phyloP scores from a whole-genome alignment of 257 asterid species.

The Lycium ferocissimum region DNA sequence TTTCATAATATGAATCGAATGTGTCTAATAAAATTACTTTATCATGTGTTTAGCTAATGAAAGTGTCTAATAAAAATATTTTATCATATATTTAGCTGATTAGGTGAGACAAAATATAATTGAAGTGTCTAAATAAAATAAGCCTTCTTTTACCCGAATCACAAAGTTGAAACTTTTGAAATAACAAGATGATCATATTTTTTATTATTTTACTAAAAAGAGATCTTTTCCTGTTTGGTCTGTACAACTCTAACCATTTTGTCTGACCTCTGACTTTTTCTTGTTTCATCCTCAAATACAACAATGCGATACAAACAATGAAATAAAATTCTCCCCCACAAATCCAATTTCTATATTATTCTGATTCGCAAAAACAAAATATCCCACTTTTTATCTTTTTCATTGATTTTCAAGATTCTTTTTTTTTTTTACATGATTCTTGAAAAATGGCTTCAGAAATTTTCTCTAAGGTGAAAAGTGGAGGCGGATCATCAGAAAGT shows the following conservation, averaged over 20 bases:
- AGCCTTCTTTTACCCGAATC: too few relatives aligned
- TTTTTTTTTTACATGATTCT: slow-evolving; percentile 3
- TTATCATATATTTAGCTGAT: too few relatives aligned
- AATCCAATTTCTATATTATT: neutral
- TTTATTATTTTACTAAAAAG: too few relatives aligned
- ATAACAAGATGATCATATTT: neutral
- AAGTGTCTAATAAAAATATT: too few relatives aligned
- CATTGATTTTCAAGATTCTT: neutral
- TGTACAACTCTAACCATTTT: neutral
- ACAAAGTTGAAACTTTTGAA: too few relatives aligned
- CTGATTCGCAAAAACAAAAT: neutral
- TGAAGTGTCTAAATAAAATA: too few relatives aligned
- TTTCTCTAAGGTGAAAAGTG: slow-evolving; percentile 44
- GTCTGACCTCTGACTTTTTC: neutral
- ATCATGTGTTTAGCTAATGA: too few relatives aligned
- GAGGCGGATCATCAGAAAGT: slow-evolving; percentile 57
- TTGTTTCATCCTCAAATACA: neutral
- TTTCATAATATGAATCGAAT: too few relatives aligned
- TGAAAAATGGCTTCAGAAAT: slow-evolving; percentile 26
- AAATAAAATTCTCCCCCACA: too few relatives aligned
- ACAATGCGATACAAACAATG: slow-evolving; percentile 3
- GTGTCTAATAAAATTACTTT: too few relatives aligned
- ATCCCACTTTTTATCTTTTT: neutral
- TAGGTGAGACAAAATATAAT: too few relatives aligned
- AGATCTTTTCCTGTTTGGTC: neutral